phyloP scores from a whole-genome alignment of 73 alveolate species.

The Symbiodinium pilosum region DNA sequence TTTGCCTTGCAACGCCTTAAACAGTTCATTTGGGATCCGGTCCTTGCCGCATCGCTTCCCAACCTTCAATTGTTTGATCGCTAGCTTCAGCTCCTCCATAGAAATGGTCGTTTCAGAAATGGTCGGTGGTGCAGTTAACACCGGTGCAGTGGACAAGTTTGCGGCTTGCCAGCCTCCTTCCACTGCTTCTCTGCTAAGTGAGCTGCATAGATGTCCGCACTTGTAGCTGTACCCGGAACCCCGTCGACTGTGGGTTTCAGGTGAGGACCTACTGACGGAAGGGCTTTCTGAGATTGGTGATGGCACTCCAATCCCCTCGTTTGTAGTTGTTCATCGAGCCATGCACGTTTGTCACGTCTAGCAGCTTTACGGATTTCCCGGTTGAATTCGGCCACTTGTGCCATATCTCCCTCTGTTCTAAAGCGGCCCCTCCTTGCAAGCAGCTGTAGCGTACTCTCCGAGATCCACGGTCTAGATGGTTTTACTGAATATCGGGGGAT shows the following conservation, averaged over 20 bases:
- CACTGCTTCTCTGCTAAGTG: slow-evolving; percentile 1
- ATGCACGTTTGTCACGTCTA: neutral
- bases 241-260: neutral
- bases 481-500: neutral
- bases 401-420: neutral
- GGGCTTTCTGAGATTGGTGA: neutral
- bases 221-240: neutral
- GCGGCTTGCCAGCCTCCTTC: too few species aligned
- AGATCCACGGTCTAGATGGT: slow-evolving; percentile 8
- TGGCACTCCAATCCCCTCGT: neutral
- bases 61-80: neutral
- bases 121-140: neutral
- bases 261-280: neutral
- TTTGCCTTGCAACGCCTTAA: neutral
- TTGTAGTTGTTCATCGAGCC: neutral
- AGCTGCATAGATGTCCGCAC: slow-evolving; percentile 2
- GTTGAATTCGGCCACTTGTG: neutral
- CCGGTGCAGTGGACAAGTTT: neutral
- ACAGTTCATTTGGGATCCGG: slow-evolving; percentile 15
- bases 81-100: neutral
- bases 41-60: neutral
- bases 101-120: neutral
- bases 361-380: neutral
- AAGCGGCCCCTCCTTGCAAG: neutral
- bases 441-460: neutral